Base-by-base conservation (phyloP, 2,329 filamentous ascomycete genomes). In the Setomelanomma holmii region DNA sequence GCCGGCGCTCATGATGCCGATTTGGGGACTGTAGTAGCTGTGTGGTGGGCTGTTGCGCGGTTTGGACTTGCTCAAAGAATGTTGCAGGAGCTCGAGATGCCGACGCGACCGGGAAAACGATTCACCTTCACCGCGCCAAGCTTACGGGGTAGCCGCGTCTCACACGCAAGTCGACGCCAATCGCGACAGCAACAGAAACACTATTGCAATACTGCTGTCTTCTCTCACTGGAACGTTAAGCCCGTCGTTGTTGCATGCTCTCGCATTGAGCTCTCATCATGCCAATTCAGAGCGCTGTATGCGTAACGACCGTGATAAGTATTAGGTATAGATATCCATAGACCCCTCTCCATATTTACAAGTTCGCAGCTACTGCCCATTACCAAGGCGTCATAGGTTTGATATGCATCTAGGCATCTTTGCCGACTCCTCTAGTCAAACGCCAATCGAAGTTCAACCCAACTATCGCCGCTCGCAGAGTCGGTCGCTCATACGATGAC, bases 281-380 rank as follows among this genome's bases (percentile, higher is more conserved):
- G 27, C 46, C 16, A 27, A 45, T 12, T 34, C 7, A 30, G 35
- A 11, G 38, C 12, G 23, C 40, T n/a, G 10, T n/a, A 20, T 38
- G 34, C 34, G 30, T 49, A 69, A 56, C 58, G 62, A 71, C 60
- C 63, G 66, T 67, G 48, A 58, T 52, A 49, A 51, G 52, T 67
- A 71, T 68, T 71, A 70, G 45, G 47, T 68, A 63, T 57, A 48
- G 21, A 52, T 64, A 53, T 62, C 59, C 65, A 63, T 52, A 49
- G 49, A 45, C 45, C 46, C 53, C 53, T 58, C 40, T 48, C 46
- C 47, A 44, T 61, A 58, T 63, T 53, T 59, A 60, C 59, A 63
- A 45, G 57, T 50, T 33, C 50, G 53, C 53, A 34, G 56, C 62
- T 63, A 43, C 61, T 61, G 49, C 48, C 64, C 64, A 69, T 68